Evolutionary conservation across 1,139 yeast species (phyloP).

Genomic region (Suhomyces yuchorum): DNA sequence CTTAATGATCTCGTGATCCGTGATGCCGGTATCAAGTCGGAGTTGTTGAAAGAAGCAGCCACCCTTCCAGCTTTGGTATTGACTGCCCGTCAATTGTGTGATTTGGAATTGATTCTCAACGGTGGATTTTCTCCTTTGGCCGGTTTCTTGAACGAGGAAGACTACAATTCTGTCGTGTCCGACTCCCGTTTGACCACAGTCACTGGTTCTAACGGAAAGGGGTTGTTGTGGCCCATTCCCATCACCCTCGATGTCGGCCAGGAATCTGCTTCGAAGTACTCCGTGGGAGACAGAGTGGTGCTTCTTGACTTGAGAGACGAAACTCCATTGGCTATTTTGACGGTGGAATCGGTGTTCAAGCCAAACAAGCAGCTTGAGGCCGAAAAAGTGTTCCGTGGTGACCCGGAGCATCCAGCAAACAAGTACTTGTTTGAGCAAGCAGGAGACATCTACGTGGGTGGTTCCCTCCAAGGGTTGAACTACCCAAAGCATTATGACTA

Average conservation of each 20-base stretch:
- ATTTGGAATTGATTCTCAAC: constrained; percentile 83
- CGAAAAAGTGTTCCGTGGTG: constrained; percentile 87
- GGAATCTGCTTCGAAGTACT: constrained; percentile 49
- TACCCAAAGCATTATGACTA: constrained; percentile 91
- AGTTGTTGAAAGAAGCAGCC: constrained; percentile 56
- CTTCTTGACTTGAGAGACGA: constrained; percentile 85
- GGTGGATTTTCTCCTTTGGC: constrained; percentile 95
- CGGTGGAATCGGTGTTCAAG: constrained; percentile 74
- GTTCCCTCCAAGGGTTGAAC: constrained; percentile 78
- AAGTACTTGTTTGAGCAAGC: constrained; percentile 71
- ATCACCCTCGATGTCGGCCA: constrained; percentile 79
- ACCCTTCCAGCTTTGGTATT: constrained; percentile 55
- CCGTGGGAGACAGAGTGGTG: constrained; percentile 65
- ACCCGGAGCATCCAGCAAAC: constrained; percentile 95
- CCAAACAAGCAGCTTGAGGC: constrained; percentile 86
- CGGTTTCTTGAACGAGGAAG: constrained; percentile 81
- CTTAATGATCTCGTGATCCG: constrained; percentile 84
- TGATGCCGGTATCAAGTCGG: constrained; percentile 63
- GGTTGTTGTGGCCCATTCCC: constrained; percentile 90
- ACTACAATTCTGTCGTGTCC: constrained; percentile 78
- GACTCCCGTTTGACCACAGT: constrained; percentile 68
- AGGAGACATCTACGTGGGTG: constrained; percentile 87
- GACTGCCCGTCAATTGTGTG: constrained; percentile 91
- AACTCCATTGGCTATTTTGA: constrained; percentile 75
- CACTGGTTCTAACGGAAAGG: constrained; percentile 44